A percentile compares a stretch with the other conserved stretches of the same genome.
These are phyloP conservation scores for Knufia fluminis DNA, from an alignment of 2,329 filamentous ascomycete genomes.

Conservation along the genomic window DNA sequence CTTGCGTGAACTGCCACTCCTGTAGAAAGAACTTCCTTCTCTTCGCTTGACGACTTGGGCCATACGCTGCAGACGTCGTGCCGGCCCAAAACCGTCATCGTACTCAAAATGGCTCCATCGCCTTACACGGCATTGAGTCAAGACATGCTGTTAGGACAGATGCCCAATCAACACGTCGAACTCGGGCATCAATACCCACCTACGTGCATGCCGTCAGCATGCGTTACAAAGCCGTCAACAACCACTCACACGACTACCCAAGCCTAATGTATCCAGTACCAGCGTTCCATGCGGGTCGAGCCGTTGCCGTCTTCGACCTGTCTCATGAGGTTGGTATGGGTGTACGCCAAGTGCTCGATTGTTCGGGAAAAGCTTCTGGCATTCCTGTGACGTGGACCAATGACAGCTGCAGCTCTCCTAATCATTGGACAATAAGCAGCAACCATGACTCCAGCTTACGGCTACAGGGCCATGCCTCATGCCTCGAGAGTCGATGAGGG, in stretches of 20 bases:
- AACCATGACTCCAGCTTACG: slow-evolving; percentile 13
- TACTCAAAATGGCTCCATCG: not conserved
- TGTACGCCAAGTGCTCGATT: slow-evolving; percentile 5
- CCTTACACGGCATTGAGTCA: not conserved
- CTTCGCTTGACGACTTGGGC: not conserved
- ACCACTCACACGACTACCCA: no score
- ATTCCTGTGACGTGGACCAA: slow-evolving; percentile 17
- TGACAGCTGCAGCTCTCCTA: slow-evolving; percentile 9
- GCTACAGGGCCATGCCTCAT: slow-evolving; percentile 10
- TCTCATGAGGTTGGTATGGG: no score
- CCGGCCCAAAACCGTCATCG: not conserved
- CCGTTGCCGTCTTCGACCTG: slow-evolving; percentile 8
- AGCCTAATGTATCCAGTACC: slow-evolving; percentile 1
- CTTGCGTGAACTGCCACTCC: not conserved
- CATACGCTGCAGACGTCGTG: not conserved
- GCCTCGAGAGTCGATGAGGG: not conserved
- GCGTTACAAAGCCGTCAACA: not conserved
- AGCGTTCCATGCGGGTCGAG: slow-evolving; percentile 1
- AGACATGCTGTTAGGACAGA: not conserved
- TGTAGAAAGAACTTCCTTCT: not conserved
- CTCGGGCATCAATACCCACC: not conserved
- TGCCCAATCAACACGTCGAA: not conserved
- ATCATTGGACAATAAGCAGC: slow-evolving; percentile 13
- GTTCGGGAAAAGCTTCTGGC: slow-evolving; percentile 17
- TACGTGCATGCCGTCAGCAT: not conserved